Percentiles rank a stretch among this genome's conserved stretches.
Conservation (phyloP, 495 filamentous ascomycete genomes). For the Aspergillus hancockii region DNA sequence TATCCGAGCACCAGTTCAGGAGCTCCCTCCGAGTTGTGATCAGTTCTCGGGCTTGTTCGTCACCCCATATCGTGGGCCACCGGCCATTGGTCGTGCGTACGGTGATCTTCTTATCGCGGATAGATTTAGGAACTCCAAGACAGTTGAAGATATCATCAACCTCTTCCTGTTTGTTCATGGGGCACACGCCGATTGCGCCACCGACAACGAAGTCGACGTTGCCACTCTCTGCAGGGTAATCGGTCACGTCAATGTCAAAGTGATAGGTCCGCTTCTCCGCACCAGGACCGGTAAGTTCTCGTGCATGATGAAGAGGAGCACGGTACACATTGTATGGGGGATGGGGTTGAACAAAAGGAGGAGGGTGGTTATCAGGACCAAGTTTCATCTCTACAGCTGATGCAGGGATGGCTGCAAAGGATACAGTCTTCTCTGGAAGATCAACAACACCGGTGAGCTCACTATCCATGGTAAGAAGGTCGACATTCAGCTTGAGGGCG, state of each 20-base stretch:
- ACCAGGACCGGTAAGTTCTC: conserved; percentile 86
- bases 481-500: conserved; percentile 73
- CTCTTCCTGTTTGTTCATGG: conserved; percentile 74
- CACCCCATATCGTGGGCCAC: conserved; percentile 98
- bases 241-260: conserved; percentile 93
- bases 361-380: conserved; percentile 62
- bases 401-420: conserved; percentile 55
- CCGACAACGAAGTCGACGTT: conserved; percentile 93
- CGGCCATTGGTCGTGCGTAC: conserved; percentile 77
- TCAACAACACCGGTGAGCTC: conserved; percentile 67
- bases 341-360: conserved; percentile 91
- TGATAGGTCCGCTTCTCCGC: conserved; percentile 96
- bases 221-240: conserved; percentile 83
- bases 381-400: conserved; percentile 35
- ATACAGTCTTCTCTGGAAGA: conserved; percentile 72
- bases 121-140: conserved; percentile 71
- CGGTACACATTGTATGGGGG: conserved; percentile 88
- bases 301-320: conserved; percentile 75
- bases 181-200: conserved; percentile 89
- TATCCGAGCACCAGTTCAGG: conserved; percentile 91
- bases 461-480: conserved; percentile 66
- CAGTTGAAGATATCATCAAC: conserved; percentile 84
- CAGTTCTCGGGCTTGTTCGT: conserved; percentile 79
- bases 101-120: conserved; percentile 78
- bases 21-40: conserved; percentile 87